Conservation (phyloP, 2,329 filamentous ascomycete species). For the Aspergillus pseudoviridinutans region DNA sequence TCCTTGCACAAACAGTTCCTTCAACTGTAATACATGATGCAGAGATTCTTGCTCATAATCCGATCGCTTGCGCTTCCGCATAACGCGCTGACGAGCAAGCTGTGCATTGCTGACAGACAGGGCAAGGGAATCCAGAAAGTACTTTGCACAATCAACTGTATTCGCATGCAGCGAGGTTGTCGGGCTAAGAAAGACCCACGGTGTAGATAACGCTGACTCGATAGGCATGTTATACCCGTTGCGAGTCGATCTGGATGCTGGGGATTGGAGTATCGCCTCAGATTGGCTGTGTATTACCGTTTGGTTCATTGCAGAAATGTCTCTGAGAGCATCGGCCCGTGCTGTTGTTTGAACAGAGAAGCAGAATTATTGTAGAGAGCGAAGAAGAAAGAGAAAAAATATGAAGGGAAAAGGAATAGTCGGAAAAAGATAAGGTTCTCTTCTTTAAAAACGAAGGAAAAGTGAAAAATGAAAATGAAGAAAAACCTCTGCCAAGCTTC, state of each 20-base stretch:
- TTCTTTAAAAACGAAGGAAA: too few relatives aligned
- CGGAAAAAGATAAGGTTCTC: neutral
- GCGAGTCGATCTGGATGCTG: neutral
- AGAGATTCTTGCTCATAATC: constrained; percentile 46
- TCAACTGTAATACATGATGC: constrained; percentile 64
- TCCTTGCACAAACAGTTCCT: constrained; percentile 79
- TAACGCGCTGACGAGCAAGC: constrained; percentile 61
- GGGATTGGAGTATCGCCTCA: neutral
- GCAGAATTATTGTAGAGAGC: neutral
- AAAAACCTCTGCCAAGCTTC: neutral
- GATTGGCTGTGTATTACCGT: neutral
- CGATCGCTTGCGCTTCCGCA: constrained; percentile 71
- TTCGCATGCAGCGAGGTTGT: constrained; percentile 61
- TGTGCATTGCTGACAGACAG: constrained; percentile 70
- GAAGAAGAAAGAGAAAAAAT: neutral
- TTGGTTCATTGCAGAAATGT: neutral
- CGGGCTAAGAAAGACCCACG: constrained; percentile 75
- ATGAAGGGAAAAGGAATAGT: neutral
- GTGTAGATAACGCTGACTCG: constrained; percentile 51
- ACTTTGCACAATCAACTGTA: constrained; percentile 72
- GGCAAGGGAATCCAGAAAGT: constrained; percentile 74
- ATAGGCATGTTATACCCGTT: constrained; percentile 7
- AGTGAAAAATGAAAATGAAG: neutral
- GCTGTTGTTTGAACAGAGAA: neutral
- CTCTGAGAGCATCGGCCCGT: neutral